Evolutionary conservation across 176 grass and related monocot species (phyloP).

Genomic region (Canna indica): DNA sequence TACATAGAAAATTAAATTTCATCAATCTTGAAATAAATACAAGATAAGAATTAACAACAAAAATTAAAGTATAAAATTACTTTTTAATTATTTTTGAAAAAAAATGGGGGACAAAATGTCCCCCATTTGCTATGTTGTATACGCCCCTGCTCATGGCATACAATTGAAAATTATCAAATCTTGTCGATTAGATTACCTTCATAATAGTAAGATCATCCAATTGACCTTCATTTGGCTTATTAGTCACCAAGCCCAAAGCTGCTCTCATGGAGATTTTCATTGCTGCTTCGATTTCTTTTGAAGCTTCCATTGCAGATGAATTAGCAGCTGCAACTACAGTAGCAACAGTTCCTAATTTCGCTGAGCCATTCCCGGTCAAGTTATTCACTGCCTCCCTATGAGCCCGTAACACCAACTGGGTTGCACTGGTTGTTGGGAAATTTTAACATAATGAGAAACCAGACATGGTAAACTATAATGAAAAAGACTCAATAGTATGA

Average conservation of each 20-base stretch:
- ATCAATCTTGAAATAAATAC: no score
- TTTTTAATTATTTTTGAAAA: no score
- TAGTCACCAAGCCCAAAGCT: slow-evolving; percentile 52
- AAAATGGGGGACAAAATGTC: no score
- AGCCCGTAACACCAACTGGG: slow-evolving; percentile 75
- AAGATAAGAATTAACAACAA: no score
- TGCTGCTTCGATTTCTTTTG: slow-evolving; percentile 81
- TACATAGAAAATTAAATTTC: no score
- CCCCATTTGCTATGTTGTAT: no score
- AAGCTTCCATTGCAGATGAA: slow-evolving; percentile 71
- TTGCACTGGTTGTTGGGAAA: slow-evolving; percentile 41
- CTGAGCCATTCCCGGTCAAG: slow-evolving; percentile 62
- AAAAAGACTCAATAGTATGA: neutral
- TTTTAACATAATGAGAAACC: neutral
- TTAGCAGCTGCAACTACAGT: slow-evolving; percentile 94
- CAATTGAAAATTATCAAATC: slow-evolving; percentile 1
- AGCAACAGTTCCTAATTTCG: slow-evolving; percentile 71
- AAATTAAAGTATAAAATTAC: no score
- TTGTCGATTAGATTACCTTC: slow-evolving; percentile 43
- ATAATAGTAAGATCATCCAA: slow-evolving; percentile 82
- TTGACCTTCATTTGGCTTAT: slow-evolving; percentile 60
- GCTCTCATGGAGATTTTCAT: slow-evolving; percentile 80
- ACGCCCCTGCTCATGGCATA: no score
- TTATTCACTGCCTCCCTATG: slow-evolving; percentile 96
- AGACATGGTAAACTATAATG: neutral